Conservation (phyloP, 179 eudicot species). For the Actinidia chinensis region DNA sequence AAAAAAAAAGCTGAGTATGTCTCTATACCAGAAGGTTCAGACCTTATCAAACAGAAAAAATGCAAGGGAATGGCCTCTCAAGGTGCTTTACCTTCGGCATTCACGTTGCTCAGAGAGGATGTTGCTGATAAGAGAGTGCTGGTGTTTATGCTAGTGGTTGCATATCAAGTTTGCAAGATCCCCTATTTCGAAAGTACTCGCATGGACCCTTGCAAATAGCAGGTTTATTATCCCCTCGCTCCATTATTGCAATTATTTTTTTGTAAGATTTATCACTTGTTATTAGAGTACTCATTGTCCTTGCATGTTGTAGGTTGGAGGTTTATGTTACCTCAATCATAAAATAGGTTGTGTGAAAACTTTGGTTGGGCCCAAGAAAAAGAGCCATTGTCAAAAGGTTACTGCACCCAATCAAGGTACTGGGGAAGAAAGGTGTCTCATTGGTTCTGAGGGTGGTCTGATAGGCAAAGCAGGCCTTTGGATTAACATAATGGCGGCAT, state of each 20-base stretch:
- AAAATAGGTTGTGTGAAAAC: background rate
- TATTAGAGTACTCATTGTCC: too few species aligned
- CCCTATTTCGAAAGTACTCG: background rate
- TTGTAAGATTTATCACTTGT: too few species aligned
- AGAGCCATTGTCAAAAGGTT: constrained; percentile 8
- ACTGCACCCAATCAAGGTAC: constrained; percentile 1
- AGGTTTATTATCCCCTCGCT: background rate
- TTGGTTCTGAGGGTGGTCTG: constrained; percentile 2
- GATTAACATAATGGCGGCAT: background rate
- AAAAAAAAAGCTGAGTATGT: background rate
- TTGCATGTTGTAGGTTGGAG: background rate
- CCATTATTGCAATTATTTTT: too few species aligned
- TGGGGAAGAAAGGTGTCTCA: constrained; percentile 5
- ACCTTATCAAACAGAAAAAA: background rate
- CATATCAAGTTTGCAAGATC: background rate
- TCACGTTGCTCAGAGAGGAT: background rate
- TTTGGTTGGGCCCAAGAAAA: background rate
- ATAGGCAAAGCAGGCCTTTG: background rate
- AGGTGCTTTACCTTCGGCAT: background rate
- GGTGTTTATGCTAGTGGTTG: background rate
- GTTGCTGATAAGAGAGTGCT: background rate
- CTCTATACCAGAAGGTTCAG: background rate
- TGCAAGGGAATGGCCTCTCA: background rate
- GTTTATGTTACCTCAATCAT: background rate
- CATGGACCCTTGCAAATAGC: constrained; percentile 6